Base-by-base conservation (phyloP, 129 eudicot genomes). In the Escallonia herrerae region DNA sequence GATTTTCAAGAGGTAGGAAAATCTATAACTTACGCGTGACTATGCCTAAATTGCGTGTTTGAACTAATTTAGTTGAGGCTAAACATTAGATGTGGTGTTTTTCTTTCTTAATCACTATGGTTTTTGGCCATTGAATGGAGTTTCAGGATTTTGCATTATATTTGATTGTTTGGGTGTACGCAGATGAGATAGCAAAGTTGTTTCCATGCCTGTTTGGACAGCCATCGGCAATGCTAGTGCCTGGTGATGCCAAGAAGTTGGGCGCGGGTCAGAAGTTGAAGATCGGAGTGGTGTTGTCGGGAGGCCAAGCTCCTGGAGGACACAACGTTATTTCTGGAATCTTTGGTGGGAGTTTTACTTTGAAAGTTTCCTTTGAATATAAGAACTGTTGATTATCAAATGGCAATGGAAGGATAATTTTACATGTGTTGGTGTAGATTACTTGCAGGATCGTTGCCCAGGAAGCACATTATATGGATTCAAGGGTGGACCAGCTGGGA, bases 241-340 rank as follows among this genome's bases (percentile, higher is more conserved):
- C 95, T 0, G 87, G 84, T 22, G 89, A 83, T 7, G 70, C 89
- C 12, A 78, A 53, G 44, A 86, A 76, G 40, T 58, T 66, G 9
- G 56, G 62, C 7, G 66, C 81, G 8, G 78, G 76, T 52, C 66
- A 52, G 56, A 72, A 59, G 37, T 74, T 86, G 79, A 90, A 86
- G 73, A 83, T 83, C 10, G 89, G 93, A 56, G 87, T 85, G 68
- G 93, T 85, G 47, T 74, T 85, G 68, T 85, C 93, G 6, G 93
- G 93, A 76, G 93, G 93, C 33, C 93, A 85, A 85, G 93, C 93
- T 72, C 93, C 93, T 12, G 93, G 93, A 70, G 93, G 93, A 41
- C 93, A 85, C 70, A 85, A 85, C 70, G 93, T 85, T 49, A 85
- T 85, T 63, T 85, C 81, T 52, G 93, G 93, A 64, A 82, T 85